Evolutionary conservation across 2,329 filamentous ascomycete species (phyloP), one percentile per base, ranked within the genome.

Genomic region (Colletotrichum filicis): DNA sequence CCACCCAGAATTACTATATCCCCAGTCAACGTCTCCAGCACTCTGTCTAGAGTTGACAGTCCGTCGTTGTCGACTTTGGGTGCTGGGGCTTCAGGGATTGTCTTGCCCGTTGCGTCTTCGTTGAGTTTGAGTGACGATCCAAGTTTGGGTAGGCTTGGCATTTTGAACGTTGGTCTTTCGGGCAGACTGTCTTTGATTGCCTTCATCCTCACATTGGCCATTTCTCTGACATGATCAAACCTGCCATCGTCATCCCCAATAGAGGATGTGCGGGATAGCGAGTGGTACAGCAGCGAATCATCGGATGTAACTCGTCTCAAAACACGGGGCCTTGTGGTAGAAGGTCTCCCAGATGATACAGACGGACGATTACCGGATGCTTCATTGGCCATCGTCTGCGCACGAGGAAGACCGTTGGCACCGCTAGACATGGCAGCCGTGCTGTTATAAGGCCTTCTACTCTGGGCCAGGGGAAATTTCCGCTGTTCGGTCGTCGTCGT

Each of bases 1-100:
- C 96, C 96, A 24, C 96, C 96, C 79, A 98, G 88, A 35, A 98
- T 87, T 8, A 98, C 94, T 8, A 98, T 81, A 79, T 98, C 96
- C 0, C 96, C 95, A 0, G 91, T 94, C 26, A 98, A 84, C 5
- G 90, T 85, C 59, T 93, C 91, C 59, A 97, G 79, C 79, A 86
- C 85, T 19, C 81, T 86, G 78, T 92, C 88, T 74, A 91, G 80
- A 77, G 82, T 75, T 24, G 80, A 78, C n/a, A 76, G 76, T 19
- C 63, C 66, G 24, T 68, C 70, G 67, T 30, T 70, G 74, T 73
- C 73, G 16, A 49, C 16, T 19, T 60, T 73, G 22, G 63, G 46
- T 12, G 56, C 49, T 79, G 82, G 77, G 68, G 61, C 76, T 74
- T 75, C 76, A 76, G 75, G 61, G 69, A 66, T 46, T 68, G 67